Percentiles rank a stretch among this genome's conserved stretches.
phyloP scores from a whole-genome alignment of 2,329 filamentous ascomycete genomes.

The Arthrobotrys musiformis region DNA sequence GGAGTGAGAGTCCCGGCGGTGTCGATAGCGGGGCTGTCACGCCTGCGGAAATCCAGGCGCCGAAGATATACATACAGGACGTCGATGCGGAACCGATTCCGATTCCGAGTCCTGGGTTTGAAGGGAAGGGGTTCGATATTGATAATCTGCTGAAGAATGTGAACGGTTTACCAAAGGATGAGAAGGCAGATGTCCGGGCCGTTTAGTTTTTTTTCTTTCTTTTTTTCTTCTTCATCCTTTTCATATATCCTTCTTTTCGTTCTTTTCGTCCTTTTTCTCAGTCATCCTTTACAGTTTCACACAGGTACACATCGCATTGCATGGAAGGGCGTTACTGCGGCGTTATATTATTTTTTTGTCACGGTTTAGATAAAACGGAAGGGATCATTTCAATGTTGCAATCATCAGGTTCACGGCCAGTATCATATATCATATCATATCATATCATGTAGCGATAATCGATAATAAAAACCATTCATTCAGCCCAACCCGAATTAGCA shows the following conservation, averaged over 20 bases:
- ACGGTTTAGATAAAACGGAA: slow-evolving; percentile 10
- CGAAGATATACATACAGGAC: slow-evolving; percentile 16
- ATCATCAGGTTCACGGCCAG: background rate
- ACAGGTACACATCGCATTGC: slow-evolving; percentile 1
- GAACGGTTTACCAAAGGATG: slow-evolving; percentile 5
- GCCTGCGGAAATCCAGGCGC: slow-evolving; percentile 6
- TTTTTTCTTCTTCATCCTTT: background rate
- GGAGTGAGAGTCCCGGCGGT: background rate
- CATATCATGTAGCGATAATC: too few species aligned
- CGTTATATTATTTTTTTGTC: too few species aligned
- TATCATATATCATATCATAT: too few species aligned
- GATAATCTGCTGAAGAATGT: background rate
- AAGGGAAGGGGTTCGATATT: background rate
- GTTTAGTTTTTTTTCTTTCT: background rate
- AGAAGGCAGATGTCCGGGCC: background rate
- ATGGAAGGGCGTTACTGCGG: slow-evolving; percentile 36
- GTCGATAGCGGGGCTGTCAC: slow-evolving; percentile 2
- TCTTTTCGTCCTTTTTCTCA: background rate
- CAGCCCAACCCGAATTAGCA: background rate
- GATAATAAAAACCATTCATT: slow-evolving; percentile 1
- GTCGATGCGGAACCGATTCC: background rate
- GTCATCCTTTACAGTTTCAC: too few species aligned
- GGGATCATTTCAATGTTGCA: background rate
- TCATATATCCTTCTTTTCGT: too few species aligned
- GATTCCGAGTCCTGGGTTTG: slow-evolving; percentile 6